A percentile compares a stretch with the other conserved stretches of the same genome.
Conservation (phyloP, 83 land plant species). For the Thuja plicata region DNA sequence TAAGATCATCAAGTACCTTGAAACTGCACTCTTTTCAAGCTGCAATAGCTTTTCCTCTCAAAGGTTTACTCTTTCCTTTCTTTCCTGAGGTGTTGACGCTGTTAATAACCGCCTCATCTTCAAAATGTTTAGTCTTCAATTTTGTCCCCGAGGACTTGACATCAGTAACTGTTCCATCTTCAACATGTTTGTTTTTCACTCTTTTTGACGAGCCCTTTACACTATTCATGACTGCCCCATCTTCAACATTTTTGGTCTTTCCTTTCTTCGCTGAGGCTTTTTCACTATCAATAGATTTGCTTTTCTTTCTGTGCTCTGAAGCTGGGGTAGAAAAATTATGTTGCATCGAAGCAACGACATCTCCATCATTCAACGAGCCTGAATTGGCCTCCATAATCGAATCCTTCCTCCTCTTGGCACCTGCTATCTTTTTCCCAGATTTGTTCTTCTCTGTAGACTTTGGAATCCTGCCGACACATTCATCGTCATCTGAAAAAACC, state of each 20-base stretch:
- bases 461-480: background rate
- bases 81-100: background rate
- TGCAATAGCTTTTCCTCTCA: background rate
- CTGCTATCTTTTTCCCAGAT: background rate
- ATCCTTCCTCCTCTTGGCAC: background rate
- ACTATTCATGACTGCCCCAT: background rate
- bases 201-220: background rate
- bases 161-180: background rate
- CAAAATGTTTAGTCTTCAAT: background rate
- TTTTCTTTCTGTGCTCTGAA: background rate
- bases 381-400: background rate
- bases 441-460: background rate
- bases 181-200: background rate
- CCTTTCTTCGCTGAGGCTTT: background rate
- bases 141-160: background rate
- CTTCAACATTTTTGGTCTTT: background rate
- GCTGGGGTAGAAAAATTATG: background rate
- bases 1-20: background rate
- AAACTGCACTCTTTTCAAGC: background rate
- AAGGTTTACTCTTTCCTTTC: background rate
- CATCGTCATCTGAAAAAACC: background rate
- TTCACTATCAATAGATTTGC: background rate
- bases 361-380: background rate
- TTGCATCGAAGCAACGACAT: background rate
- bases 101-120: background rate